Evolutionary conservation across 2,329 filamentous ascomycete species (phyloP).

Genomic region (Fusarium circinatum): DNA sequence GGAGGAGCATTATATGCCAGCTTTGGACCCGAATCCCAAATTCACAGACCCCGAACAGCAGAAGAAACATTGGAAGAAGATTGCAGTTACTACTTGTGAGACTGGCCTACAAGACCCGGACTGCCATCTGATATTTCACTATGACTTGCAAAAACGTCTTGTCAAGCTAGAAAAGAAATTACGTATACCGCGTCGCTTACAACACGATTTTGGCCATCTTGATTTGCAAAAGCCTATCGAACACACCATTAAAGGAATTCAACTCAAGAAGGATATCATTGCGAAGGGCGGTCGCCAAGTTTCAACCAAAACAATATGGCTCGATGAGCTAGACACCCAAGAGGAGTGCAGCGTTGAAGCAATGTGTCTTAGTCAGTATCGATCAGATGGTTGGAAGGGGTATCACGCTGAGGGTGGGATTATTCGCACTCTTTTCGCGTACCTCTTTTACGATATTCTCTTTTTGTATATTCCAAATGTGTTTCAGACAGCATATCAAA

Average conservation of each 20-base stretch:
- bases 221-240: conserved; percentile 79
- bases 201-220: conserved; percentile 94
- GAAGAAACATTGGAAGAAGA: conserved; percentile 84
- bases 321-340: conserved; percentile 76
- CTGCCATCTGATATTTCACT: conserved; percentile 92
- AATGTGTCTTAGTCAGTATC: conserved; percentile 92
- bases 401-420: conserved; percentile 95
- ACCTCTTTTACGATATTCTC: conserved; percentile 92
- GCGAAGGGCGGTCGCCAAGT: conserved; percentile 52
- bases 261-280: conserved; percentile 71
- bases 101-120: conserved; percentile 85
- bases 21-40: conserved; percentile 58
- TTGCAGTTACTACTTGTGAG: conserved; percentile 84
- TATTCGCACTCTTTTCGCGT: conserved; percentile 87
- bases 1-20: conserved; percentile 94
- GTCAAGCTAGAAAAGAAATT: conserved; percentile 87
- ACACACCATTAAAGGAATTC: conserved; percentile 79
- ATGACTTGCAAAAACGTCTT: conserved; percentile 94
- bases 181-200: conserved; percentile 82
- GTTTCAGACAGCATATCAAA: conserved; percentile 95
- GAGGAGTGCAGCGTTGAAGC: conserved; percentile 88
- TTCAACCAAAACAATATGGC: conserved; percentile 84
- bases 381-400: conserved; percentile 87
- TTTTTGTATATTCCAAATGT: conserved; percentile 96
- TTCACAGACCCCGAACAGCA: conserved; percentile 59